Evolutionary conservation across 2,329 filamentous ascomycete species (phyloP).

Genomic region (Elsinoe batatas): DNA sequence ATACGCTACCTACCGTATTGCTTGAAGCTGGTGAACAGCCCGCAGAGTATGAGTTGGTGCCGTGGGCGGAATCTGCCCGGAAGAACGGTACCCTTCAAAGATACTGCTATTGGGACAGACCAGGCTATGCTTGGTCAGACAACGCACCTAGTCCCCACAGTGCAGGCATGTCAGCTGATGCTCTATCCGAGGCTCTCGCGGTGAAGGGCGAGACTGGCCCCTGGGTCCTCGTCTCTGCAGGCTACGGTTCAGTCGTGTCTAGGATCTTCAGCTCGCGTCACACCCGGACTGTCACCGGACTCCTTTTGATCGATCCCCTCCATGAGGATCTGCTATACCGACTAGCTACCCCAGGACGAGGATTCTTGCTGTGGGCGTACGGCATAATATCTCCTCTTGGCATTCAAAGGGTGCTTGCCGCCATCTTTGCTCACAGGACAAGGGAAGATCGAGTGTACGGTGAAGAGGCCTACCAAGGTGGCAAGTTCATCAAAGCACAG

Average conservation of each 20-base stretch:
- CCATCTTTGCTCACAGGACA: slow-evolving; percentile 69
- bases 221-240: slow-evolving; percentile 79
- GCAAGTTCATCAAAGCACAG: slow-evolving; percentile 79
- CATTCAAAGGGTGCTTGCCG: slow-evolving; percentile 67
- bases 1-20: slow-evolving; percentile 64
- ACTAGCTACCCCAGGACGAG: slow-evolving; percentile 57
- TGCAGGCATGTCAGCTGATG: slow-evolving; percentile 85
- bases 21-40: slow-evolving; percentile 76
- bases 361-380: slow-evolving; percentile 77
- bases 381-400: slow-evolving; percentile 83
- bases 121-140: slow-evolving; percentile 80
- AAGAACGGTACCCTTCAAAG: slow-evolving; percentile 72
- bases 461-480: slow-evolving; percentile 63
- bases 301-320: slow-evolving; percentile 77
- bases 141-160: slow-evolving; percentile 89
- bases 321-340: slow-evolving; percentile 75
- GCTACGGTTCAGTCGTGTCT: slow-evolving; percentile 78
- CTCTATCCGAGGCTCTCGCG: slow-evolving; percentile 74
- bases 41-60: slow-evolving; percentile 68
- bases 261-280: slow-evolving; percentile 86
- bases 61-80: slow-evolving; percentile 66
- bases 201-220: slow-evolving; percentile 73
- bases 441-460: slow-evolving; percentile 81
- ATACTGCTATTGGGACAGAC: slow-evolving; percentile 93
- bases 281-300: slow-evolving; percentile 59